phyloP scores from a whole-genome alignment of 257 asterid genomes.

The Sherardia arvensis region DNA sequence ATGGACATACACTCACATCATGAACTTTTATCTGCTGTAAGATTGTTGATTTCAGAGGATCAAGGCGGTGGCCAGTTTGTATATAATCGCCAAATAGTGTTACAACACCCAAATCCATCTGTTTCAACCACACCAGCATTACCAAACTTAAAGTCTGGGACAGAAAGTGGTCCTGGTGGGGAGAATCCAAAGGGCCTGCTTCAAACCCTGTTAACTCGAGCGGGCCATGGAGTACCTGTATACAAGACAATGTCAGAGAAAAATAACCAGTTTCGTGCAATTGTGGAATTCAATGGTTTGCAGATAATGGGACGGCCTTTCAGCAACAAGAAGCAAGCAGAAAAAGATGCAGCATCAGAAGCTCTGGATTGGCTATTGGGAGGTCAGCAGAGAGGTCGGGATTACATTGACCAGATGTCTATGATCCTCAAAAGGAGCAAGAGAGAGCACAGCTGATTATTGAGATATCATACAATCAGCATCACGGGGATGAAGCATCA shows the following conservation, averaged over 20 bases:
- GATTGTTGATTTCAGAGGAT: constrained; percentile 67
- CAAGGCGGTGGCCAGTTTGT: constrained; percentile 63
- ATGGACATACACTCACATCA: constrained; percentile 66
- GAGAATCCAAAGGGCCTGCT: constrained; percentile 88
- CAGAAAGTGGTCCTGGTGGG: constrained; percentile 84
- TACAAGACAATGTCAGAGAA: constrained; percentile 58
- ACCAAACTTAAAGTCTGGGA: constrained; percentile 22
- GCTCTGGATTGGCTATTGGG: constrained; percentile 83
- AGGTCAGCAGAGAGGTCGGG: constrained; percentile 31
- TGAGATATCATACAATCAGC: constrained; percentile 6
- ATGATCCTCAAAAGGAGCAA: constrained; percentile 74
- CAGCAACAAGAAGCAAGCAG: constrained; percentile 89
- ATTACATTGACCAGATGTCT: constrained; percentile 51
- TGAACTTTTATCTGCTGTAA: constrained; percentile 63
- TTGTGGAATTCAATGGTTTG: constrained; percentile 64
- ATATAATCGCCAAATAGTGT: constrained; percentile 38
- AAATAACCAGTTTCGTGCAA: constrained; percentile 52
- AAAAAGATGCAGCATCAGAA: constrained; percentile 86
- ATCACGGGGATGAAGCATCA: constrained; percentile 7
- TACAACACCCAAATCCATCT: constrained; percentile 27
- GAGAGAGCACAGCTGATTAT: constrained; percentile 42
- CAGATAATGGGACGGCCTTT: constrained; percentile 69
- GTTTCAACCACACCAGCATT: constrained; percentile 21
- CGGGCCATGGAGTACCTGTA: constrained; percentile 62
- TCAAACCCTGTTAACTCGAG: constrained; percentile 77